Percentiles rank a stretch among this genome's conserved stretches.
Conservation (phyloP, 2,329 filamentous ascomycete genomes). For the Aspergillus eucalypticola region DNA sequence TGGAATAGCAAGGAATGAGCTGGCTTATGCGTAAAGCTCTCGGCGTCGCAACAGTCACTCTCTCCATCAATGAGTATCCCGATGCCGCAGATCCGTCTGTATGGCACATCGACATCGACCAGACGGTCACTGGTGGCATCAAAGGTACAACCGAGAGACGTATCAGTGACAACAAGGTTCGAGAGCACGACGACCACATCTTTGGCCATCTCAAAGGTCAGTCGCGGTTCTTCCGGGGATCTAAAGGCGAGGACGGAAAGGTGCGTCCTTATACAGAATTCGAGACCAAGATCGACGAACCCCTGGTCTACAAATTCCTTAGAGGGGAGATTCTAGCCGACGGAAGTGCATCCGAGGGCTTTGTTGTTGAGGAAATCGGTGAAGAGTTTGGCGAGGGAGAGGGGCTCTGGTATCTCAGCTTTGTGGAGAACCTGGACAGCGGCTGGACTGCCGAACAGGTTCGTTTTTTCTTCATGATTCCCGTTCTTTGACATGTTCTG, state of each 20-base stretch:
- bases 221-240: constrained; percentile 51
- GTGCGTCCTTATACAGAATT: constrained; percentile 38
- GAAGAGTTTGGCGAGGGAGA: constrained; percentile 45
- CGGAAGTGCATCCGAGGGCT: constrained; percentile 59
- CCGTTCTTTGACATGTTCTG: not conserved
- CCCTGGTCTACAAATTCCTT: constrained; percentile 40
- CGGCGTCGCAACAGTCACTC: constrained; percentile 66
- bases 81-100: constrained; percentile 44
- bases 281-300: constrained; percentile 43
- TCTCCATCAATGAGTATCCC: constrained; percentile 60
- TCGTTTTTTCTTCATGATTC: constrained; percentile 16
- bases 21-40: constrained; percentile 75
- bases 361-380: constrained; percentile 57
- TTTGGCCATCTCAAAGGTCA: constrained; percentile 71
- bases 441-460: constrained; percentile 59
- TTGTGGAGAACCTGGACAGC: constrained; percentile 49
- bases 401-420: constrained; percentile 51
- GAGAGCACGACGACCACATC: constrained; percentile 73
- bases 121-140: constrained; percentile 70
- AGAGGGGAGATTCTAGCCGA: constrained; percentile 50
- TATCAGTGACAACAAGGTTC: constrained; percentile 57
- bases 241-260: constrained; percentile 40
- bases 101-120: constrained; percentile 70
- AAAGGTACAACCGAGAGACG: constrained; percentile 64
- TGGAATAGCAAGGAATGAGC: constrained; percentile 62